A percentile compares a stretch with the other conserved stretches of the same genome.
These are phyloP conservation scores for Incumbomyces delicatus DNA, from an alignment of 2,329 filamentous ascomycete genomes.

Conservation along the genomic window DNA sequence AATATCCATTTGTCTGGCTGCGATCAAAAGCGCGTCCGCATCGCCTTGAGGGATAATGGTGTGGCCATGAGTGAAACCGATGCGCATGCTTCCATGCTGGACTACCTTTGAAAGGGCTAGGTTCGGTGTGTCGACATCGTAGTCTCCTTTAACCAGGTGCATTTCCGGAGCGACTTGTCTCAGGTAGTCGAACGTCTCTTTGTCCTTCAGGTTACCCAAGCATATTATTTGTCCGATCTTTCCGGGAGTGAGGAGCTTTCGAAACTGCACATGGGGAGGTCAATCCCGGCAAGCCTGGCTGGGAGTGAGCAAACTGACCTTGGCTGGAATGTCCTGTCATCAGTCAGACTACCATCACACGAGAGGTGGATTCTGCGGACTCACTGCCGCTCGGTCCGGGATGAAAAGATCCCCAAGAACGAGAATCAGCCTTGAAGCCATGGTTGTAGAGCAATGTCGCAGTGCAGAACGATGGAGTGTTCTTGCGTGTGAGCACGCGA, in stretches of 20 bases:
- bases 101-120: slow-evolving; percentile 59
- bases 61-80: slow-evolving; percentile 62
- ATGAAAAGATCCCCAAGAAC: slow-evolving; percentile 92
- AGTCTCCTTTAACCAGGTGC: slow-evolving; percentile 61
- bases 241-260: slow-evolving; percentile 71
- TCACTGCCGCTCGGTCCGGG: slow-evolving; percentile 73
- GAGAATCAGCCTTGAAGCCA: slow-evolving; percentile 80
- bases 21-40: slow-evolving; percentile 56
- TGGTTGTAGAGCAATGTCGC: slow-evolving; percentile 22
- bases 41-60: slow-evolving; percentile 62
- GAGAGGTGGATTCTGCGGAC: slow-evolving; percentile 17
- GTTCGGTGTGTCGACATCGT: slow-evolving; percentile 57
- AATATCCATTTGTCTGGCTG: slow-evolving; percentile 61
- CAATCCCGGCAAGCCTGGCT: background rate
- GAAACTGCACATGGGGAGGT: slow-evolving; percentile 50
- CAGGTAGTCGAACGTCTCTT: slow-evolving; percentile 70
- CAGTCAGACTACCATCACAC: slow-evolving; percentile 13
- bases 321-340: slow-evolving; percentile 67
- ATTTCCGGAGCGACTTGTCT: slow-evolving; percentile 63
- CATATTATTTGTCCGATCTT: slow-evolving; percentile 77
- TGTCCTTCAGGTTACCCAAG: slow-evolving; percentile 70
- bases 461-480: too few relatives aligned
- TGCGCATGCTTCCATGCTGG: slow-evolving; percentile 57
- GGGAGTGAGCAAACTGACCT: slow-evolving; percentile 46
- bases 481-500: too few relatives aligned